A percentile compares a stretch with the other conserved stretches of the same genome.
These are phyloP conservation scores for Dichomitus squalens DNA, from an alignment of 1,284 basidiomycete species.

Conservation along the genomic window DNA sequence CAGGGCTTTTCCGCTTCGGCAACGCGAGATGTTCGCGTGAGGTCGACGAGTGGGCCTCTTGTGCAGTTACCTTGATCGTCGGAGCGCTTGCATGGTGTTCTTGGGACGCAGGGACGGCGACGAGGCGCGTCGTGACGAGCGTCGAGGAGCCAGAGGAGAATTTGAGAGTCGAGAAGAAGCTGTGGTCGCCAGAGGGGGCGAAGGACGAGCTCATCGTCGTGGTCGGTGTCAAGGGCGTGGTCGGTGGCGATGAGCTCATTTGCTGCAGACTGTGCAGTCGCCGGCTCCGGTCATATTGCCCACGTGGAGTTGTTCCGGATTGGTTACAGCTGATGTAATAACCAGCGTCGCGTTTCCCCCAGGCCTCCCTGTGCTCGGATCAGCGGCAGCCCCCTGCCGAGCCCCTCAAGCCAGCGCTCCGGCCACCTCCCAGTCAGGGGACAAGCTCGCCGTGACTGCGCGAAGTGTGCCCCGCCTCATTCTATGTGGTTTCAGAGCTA, in stretches of 20 bases:
- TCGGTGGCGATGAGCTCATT: slow-evolving; percentile 23
- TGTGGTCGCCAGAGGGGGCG: slow-evolving; percentile 22
- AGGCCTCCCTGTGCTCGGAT: too few relatives aligned
- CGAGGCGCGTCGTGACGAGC: slow-evolving; percentile 31
- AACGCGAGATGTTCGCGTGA: slow-evolving; percentile 11
- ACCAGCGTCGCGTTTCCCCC: too few relatives aligned
- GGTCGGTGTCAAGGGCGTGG: slow-evolving; percentile 13
- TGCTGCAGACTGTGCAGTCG: too few relatives aligned
- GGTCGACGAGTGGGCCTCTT: slow-evolving; percentile 18
- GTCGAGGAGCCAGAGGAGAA: slow-evolving; percentile 25
- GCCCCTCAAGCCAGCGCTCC: too few relatives aligned
- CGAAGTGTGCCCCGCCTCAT: too few relatives aligned
- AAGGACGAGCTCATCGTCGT: slow-evolving; percentile 24
- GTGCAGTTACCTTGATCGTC: slow-evolving; percentile 27
- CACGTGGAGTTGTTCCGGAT: too few relatives aligned
- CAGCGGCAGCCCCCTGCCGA: too few relatives aligned
- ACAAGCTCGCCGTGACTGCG: too few relatives aligned
- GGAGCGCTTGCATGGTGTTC: slow-evolving; percentile 23
- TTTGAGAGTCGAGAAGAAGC: slow-evolving; percentile 34
- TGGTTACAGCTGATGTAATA: too few relatives aligned
- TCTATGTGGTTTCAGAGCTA: too few relatives aligned
- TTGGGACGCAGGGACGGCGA: slow-evolving; percentile 25
- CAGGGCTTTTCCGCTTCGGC: slow-evolving; percentile 20
- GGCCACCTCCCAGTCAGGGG: too few relatives aligned
- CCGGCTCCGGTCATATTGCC: too few relatives aligned